These are phyloP conservation scores for Ophiocordyceps australis DNA, from an alignment of 2,329 filamentous ascomycete species.

Conservation along the genomic window DNA sequence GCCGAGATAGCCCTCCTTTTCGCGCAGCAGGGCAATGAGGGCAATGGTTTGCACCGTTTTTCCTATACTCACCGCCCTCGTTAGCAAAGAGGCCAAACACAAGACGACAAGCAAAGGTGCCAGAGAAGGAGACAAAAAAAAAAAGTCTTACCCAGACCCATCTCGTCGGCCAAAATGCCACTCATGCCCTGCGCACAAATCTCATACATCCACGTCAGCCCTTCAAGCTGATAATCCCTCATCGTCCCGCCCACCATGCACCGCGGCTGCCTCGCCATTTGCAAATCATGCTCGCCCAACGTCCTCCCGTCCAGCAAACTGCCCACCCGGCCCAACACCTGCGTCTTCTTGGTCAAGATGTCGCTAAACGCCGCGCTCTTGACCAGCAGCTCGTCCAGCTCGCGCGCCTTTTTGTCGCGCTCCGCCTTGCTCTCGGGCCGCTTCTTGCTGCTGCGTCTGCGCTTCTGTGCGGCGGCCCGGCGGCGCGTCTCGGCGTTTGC, in stretches of 20 bases:
- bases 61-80: constrained; percentile 32
- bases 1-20: constrained; percentile 66
- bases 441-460: constrained; percentile 28
- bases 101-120: too few relatives aligned
- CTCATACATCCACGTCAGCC: constrained; percentile 90
- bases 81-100: too few relatives aligned
- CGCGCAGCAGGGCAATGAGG: constrained; percentile 69
- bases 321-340: constrained; percentile 42
- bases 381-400: constrained; percentile 38
- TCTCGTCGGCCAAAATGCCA: constrained; percentile 83
- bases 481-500: constrained; percentile 21
- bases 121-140: neutral
- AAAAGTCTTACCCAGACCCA: constrained; percentile 48
- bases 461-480: constrained; percentile 19
- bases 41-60: constrained; percentile 89
- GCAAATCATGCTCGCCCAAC: constrained; percentile 46
- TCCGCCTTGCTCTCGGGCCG: constrained; percentile 34
- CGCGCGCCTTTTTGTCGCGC: constrained; percentile 36
- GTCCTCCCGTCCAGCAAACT: constrained; percentile 40
- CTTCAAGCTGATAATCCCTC: constrained; percentile 87
- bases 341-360: constrained; percentile 44
- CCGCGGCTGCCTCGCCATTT: constrained; percentile 71
- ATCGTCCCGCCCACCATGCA: constrained; percentile 77
- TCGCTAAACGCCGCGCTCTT: constrained; percentile 44
- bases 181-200: constrained; percentile 64